Conservation (phyloP, 257 asterid genomes). For the Gentiana dahurica region DNA sequence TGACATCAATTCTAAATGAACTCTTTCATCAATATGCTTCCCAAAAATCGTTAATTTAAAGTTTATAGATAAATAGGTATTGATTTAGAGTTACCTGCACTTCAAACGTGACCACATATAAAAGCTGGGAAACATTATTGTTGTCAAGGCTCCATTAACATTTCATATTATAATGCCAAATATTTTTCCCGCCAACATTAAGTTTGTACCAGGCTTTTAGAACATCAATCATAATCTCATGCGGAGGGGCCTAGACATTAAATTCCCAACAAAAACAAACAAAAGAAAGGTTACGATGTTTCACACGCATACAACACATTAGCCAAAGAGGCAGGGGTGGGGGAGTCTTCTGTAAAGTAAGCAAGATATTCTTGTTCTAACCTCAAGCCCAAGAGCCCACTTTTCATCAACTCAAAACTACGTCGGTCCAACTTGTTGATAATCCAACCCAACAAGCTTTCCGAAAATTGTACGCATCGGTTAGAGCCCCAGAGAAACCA, state of each 20-base stretch:
- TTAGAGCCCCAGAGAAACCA: constrained; percentile 28
- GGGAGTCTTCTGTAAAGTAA: not conserved
- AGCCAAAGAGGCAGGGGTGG: not conserved
- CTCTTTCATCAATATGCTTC: too few species aligned
- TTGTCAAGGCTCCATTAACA: constrained; percentile 67
- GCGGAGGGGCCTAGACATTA: constrained; percentile 84
- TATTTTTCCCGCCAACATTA: constrained; percentile 73
- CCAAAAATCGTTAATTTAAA: too few species aligned
- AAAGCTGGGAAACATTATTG: constrained; percentile 29
- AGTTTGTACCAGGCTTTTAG: constrained; percentile 75
- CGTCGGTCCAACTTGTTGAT: constrained; percentile 52
- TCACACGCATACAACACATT: not conserved
- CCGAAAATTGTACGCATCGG: constrained; percentile 39
- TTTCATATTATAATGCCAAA: constrained; percentile 85
- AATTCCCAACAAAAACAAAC: constrained; percentile 9
- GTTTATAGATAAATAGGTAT: not conserved
- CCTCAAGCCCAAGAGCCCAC: constrained; percentile 99
- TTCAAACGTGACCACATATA: constrained; percentile 73
- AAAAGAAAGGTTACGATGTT: not conserved
- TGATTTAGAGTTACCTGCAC: constrained; percentile 46
- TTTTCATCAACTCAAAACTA: constrained; percentile 52
- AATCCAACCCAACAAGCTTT: constrained; percentile 52
- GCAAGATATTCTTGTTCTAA: constrained; percentile 18
- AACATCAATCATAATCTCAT: constrained; percentile 89
- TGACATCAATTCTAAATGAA: too few species aligned